These are phyloP conservation scores for Agroathelia rolfsii DNA, from an alignment of 1,284 basidiomycete genomes.

Conservation along the genomic window DNA sequence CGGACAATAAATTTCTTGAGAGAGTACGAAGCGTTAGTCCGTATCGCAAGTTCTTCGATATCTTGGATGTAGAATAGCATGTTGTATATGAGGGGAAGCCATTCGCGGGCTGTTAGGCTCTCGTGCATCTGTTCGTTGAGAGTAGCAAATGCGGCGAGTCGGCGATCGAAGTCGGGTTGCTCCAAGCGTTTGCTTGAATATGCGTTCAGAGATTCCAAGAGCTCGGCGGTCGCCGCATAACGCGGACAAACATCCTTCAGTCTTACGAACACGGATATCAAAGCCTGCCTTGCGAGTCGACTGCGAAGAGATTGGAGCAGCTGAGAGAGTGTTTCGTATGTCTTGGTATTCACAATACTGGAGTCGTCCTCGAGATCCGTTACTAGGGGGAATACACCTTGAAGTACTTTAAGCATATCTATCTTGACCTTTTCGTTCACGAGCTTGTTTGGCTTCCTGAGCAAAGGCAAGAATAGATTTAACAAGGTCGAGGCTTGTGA, in stretches of 20 bases:
- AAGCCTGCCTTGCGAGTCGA: conserved; percentile 56
- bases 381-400: conserved; percentile 66
- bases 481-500: conserved; percentile 72
- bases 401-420: conserved; percentile 74
- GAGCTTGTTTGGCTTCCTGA: conserved; percentile 68
- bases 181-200: conserved; percentile 78
- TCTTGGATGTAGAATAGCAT: conserved; percentile 86
- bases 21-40: conserved; percentile 72
- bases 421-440: conserved; percentile 85
- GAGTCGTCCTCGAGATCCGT: conserved; percentile 48
- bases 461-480: conserved; percentile 69
- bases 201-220: conserved; percentile 75
- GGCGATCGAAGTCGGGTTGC: conserved; percentile 89
- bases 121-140: conserved; percentile 60
- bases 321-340: conserved; percentile 60
- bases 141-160: conserved; percentile 67
- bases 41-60: conserved; percentile 79
- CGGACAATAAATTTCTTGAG: conserved; percentile 72
- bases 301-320: conserved; percentile 72
- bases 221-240: conserved; percentile 39
- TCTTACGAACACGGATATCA: conserved; percentile 56
- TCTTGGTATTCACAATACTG: conserved; percentile 42
- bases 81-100: conserved; percentile 83
- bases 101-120: conserved; percentile 48
- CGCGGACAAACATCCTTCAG: too few species aligned